A percentile compares a stretch with the other conserved stretches of the same genome.
phyloP scores from a whole-genome alignment of 2,329 filamentous ascomycete genomes.

The Chalara sp. region DNA sequence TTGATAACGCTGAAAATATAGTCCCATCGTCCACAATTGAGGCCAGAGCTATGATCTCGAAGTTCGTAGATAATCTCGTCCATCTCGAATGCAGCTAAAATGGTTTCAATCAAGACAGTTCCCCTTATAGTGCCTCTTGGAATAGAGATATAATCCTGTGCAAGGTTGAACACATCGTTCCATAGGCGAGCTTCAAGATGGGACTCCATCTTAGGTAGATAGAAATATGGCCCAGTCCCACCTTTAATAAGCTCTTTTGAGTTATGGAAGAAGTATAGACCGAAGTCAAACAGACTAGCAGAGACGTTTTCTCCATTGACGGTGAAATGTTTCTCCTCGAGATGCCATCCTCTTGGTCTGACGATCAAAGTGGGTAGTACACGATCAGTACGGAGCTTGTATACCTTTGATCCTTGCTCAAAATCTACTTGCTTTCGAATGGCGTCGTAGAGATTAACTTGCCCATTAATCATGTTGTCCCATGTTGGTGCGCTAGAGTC shows the following conservation, averaged over 20 bases:
- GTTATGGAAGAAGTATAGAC: conserved; percentile 99
- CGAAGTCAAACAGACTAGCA: conserved; percentile 90
- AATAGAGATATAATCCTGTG: conserved; percentile 88
- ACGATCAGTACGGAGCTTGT: conserved; percentile 91
- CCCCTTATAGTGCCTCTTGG: conserved; percentile 85
- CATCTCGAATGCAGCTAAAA: conserved; percentile 98
- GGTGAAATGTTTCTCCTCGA: conserved; percentile 97
- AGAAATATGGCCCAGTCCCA: conserved; percentile 92
- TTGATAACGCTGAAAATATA: conserved; percentile 99
- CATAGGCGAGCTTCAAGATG: conserved; percentile 95
- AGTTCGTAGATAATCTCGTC: conserved; percentile 99
- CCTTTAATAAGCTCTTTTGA: conserved; percentile 78
- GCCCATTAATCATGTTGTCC: conserved; percentile 99
- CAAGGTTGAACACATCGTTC: conserved; percentile 97
- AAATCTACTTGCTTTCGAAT: conserved; percentile 93
- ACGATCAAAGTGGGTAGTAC: conserved; percentile 85
- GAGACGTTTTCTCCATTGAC: conserved; percentile 93
- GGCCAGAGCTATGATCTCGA: conserved; percentile 87
- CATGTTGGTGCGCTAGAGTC: conserved; percentile 94
- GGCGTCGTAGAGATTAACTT: conserved; percentile 95
- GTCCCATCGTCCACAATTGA: conserved; percentile 99
- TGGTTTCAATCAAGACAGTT: conserved; percentile 96
- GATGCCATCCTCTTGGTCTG: conserved; percentile 92
- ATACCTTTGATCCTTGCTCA: conserved; percentile 90
- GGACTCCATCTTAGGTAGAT: conserved; percentile 96